phyloP scores from a whole-genome alignment of 208 protist genomes.

The Trypanosoma platydactyli region DNA sequence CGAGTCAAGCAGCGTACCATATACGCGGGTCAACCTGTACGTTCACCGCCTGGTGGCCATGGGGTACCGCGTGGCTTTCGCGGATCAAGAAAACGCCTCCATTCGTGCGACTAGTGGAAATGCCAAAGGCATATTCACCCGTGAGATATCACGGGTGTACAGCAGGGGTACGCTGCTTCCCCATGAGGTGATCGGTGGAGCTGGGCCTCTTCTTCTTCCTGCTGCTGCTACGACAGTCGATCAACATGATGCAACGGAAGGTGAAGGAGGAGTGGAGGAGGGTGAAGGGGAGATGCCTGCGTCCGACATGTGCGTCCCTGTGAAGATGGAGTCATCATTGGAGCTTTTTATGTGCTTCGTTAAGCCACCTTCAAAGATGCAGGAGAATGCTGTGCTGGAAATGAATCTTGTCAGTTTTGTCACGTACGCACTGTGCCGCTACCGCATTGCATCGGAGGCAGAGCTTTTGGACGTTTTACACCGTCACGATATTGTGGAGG shows the following conservation, averaged over 20 bases:
- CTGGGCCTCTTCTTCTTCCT: neutral
- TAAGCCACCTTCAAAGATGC: neutral
- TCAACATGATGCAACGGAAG: neutral
- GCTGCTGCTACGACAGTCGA: neutral
- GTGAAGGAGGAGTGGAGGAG: conserved; percentile 17
- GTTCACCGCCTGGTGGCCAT: conserved; percentile 83
- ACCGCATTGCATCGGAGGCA: conserved; percentile 40
- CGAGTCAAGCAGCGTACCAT: conserved; percentile 84
- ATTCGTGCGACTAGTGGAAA: conserved; percentile 69
- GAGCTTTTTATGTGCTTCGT: conserved; percentile 80
- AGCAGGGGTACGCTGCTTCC: conserved; percentile 82
- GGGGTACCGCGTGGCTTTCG: conserved; percentile 90
- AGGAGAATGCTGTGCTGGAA: conserved; percentile 18
- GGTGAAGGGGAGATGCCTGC: neutral
- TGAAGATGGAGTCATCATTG: conserved; percentile 34
- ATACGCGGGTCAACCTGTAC: conserved; percentile 77
- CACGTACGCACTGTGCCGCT: conserved; percentile 21
- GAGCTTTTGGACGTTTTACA: conserved; percentile 73
- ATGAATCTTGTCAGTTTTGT: conserved; percentile 78
- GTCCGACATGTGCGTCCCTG: neutral
- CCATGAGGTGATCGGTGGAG: conserved; percentile 45
- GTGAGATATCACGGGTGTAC: conserved; percentile 73
- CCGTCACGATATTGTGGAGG: conserved; percentile 73
- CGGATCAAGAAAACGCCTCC: conserved; percentile 84
- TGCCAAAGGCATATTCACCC: conserved; percentile 71